These are phyloP conservation scores for Kwoniella dendrophila DNA, from an alignment of 768 basidiomycete genomes.

Conservation along the genomic window DNA sequence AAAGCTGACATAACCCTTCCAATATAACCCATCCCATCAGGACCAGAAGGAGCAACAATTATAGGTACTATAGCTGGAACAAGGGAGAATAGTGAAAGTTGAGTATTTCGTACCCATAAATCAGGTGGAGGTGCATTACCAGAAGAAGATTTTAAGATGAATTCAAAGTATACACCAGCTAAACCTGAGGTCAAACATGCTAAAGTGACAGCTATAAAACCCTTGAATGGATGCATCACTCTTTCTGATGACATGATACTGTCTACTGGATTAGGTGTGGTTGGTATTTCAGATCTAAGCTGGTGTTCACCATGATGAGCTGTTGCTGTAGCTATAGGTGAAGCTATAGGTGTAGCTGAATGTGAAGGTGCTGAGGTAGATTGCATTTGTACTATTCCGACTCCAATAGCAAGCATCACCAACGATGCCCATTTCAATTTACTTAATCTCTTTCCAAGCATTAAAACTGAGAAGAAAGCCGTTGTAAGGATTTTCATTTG, in stretches of 20 bases:
- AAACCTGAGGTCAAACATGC: slow-evolving; percentile 96
- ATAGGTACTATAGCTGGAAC: slow-evolving; percentile 83
- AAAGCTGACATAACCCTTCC: slow-evolving; percentile 62
- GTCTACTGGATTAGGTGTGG: slow-evolving; percentile 43
- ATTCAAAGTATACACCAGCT: slow-evolving; percentile 97
- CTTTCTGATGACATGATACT: slow-evolving; percentile 47
- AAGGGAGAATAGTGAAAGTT: slow-evolving; percentile 90
- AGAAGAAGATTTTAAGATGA: slow-evolving; percentile 83
- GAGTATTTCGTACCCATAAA: slow-evolving; percentile 95
- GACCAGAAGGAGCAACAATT: slow-evolving; percentile 60
- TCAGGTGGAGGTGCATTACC: slow-evolving; percentile 58
- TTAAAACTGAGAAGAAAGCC: slow-evolving; percentile 79
- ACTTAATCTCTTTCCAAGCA: slow-evolving; percentile 75
- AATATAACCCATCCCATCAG: slow-evolving; percentile 34
- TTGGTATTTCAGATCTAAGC: slow-evolving; percentile 39
- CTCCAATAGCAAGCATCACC: slow-evolving; percentile 80
- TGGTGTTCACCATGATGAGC: slow-evolving; percentile 29
- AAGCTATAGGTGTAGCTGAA: slow-evolving; percentile 2
- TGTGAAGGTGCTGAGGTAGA: slow-evolving; percentile 50
- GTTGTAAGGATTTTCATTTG: slow-evolving; percentile 98
- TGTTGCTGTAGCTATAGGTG: slow-evolving; percentile 5
- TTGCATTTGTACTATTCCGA: slow-evolving; percentile 91
- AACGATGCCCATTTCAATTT: slow-evolving; percentile 81
- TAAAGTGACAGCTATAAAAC: slow-evolving; percentile 83
- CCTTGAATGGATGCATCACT: slow-evolving; percentile 77